Evolutionary conservation across 2,329 filamentous ascomycete genomes (phyloP).

Genomic region (Cladosporium sp.): DNA sequence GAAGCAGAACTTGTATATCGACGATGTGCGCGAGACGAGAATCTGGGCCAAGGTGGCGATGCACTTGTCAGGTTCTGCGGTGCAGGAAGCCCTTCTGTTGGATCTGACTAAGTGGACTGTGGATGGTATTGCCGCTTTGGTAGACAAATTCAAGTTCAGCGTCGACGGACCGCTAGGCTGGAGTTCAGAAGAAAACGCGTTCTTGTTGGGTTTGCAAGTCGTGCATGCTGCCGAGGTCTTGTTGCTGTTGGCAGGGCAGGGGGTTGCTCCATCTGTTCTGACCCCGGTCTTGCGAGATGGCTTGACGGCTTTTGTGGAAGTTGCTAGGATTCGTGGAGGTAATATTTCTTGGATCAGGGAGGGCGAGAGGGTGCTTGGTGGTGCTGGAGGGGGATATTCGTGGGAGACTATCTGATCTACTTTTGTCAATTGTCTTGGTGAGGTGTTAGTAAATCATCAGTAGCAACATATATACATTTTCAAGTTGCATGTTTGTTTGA

Average conservation of each 20-base stretch:
- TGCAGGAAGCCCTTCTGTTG: slow-evolving; percentile 28
- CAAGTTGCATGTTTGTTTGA: not conserved
- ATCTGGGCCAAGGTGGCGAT: slow-evolving; percentile 65
- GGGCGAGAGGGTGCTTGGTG: slow-evolving; percentile 37
- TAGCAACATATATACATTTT: not conserved
- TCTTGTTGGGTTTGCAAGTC: slow-evolving; percentile 58
- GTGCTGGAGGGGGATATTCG: not conserved
- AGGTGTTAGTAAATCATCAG: not conserved
- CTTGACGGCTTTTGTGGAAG: not conserved
- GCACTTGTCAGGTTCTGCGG: slow-evolving; percentile 33
- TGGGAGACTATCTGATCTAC: not conserved
- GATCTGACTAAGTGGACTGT: slow-evolving; percentile 50
- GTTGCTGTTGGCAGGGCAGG: slow-evolving; percentile 23
- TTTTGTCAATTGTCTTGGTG: not conserved
- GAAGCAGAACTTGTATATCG: slow-evolving; percentile 91
- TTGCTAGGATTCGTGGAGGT: not conserved
- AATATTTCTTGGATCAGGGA: slow-evolving; percentile 44
- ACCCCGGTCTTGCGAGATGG: not conserved
- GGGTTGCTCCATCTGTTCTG: not conserved
- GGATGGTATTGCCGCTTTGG: slow-evolving; percentile 53
- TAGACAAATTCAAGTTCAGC: slow-evolving; percentile 37
- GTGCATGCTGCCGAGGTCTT: slow-evolving; percentile 47
- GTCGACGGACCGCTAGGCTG: slow-evolving; percentile 71
- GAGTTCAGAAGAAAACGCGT: slow-evolving; percentile 68
- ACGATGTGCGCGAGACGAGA: slow-evolving; percentile 72